A percentile compares a stretch with the other conserved stretches of the same genome.
Evolutionary conservation across 1,284 basidiomycete species (phyloP).

Genomic region (Ustilago nuda): DNA sequence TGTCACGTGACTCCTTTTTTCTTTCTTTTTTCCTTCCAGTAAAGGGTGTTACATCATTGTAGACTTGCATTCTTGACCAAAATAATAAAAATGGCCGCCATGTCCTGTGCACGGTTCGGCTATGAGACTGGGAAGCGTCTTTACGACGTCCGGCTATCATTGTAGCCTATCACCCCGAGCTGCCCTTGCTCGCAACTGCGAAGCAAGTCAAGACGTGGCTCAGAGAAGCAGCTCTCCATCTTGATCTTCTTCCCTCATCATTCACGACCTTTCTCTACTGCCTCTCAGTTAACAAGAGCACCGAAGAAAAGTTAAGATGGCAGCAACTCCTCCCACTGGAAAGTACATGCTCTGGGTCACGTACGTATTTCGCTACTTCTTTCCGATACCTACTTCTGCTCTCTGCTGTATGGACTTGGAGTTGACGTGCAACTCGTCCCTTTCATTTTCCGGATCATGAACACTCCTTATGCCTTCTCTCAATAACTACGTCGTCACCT

Average conservation of each 20-base stretch:
- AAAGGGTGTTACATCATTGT: not conserved
- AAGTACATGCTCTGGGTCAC: constrained; percentile 47
- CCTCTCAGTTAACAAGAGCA: not conserved
- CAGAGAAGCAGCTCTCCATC: not conserved
- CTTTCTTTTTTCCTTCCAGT: too few species aligned
- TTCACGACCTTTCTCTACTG: not conserved
- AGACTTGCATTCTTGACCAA: not conserved
- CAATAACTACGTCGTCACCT: not conserved
- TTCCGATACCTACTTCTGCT: not conserved
- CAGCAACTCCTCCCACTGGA: constrained; percentile 39
- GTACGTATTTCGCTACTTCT: constrained; percentile 21
- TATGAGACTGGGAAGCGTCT: not conserved
- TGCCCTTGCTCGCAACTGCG: not conserved
- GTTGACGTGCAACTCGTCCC: not conserved
- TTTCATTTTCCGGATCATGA: too few species aligned
- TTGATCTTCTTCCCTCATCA: not conserved
- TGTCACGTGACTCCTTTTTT: constrained; percentile 5
- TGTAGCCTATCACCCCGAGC: constrained; percentile 4
- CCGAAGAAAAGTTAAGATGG: constrained; percentile 15
- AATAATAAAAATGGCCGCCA: not conserved
- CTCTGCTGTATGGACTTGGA: not conserved
- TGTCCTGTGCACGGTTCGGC: constrained; percentile 8
- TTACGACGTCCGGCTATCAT: constrained; percentile 7
- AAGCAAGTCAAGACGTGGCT: not conserved
- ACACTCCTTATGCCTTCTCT: not conserved